Base-by-base conservation (phyloP, 148 eudicot genomes). In the Rhododendron williamsianum region DNA sequence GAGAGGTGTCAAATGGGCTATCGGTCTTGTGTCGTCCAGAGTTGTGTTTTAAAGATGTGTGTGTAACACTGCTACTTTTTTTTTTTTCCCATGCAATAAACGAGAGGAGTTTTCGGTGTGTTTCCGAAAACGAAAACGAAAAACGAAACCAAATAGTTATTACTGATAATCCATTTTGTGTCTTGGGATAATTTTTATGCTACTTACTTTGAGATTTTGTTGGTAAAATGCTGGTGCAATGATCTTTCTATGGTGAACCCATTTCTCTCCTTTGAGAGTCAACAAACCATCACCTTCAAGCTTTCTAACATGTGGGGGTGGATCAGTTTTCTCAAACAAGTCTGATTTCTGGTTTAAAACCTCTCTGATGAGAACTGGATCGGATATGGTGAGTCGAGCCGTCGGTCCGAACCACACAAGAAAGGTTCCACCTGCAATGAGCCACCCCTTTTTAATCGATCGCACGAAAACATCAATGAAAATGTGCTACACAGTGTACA, bases 201-300 rank as follows among this genome's bases (percentile, higher is more conserved):
- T 4, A 89, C 91, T 92, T 90, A 93, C 95, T 85, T 90, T 92
- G 87, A 93, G 92, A 46, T 93, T 93, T 79, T 92, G 88, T 35
- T 89, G 41, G 86, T 93, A 92, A 76, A 93, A 93, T 79, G 89
- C 81, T 43, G 95, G 94, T 38, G 92, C 84, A 86, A 93, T 89
- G 83, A 89, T 92, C 89, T 90, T 92, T 84, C 94, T 81, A 48
- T 93, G 94, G 85, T 91, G 93, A 91, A 89, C 88, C 95, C 95
- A 93, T 67, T 73, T 25, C 8, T 92, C 92, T 43, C 94, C 95
- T 71, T 90, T 89, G 83, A 93, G 95, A 9, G 87, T 90, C 9
- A 93, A 54, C 77, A 93, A 88, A 27, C 95, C 95, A 87, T 93
- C 87, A 12, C 95, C 95, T 91, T 93, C 95, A 67, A 92, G 94